phyloP scores from a whole-genome alignment of 2,329 filamentous ascomycete species.

The Alternaria tenuissima region DNA sequence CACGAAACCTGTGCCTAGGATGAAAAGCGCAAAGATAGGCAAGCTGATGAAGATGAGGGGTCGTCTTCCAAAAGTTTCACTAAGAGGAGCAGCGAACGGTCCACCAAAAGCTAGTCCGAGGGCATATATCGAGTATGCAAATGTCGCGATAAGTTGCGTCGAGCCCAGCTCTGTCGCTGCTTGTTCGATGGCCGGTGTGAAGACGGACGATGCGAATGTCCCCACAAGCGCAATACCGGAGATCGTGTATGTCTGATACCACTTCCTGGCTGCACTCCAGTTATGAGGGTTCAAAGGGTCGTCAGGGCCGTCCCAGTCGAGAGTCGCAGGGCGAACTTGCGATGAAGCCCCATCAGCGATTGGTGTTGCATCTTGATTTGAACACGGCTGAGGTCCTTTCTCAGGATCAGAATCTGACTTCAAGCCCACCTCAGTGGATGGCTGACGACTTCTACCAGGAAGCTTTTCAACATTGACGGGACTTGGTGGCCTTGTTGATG shows the following conservation, averaged over 20 bases:
- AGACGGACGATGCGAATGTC: constrained; percentile 19
- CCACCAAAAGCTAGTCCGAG: constrained; percentile 72
- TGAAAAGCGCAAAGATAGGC: constrained; percentile 66
- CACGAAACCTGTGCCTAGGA: constrained; percentile 53
- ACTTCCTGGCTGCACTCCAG: constrained; percentile 19
- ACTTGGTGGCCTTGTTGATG: constrained; percentile 17
- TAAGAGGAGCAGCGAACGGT: constrained; percentile 75
- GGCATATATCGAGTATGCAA: constrained; percentile 34
- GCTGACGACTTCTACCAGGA: background rate
- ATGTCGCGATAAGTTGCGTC: constrained; percentile 23
- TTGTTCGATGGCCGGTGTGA: constrained; percentile 19
- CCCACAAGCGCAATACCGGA: constrained; percentile 19
- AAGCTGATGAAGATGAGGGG: constrained; percentile 75
- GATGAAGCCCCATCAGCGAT: background rate
- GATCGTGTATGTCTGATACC: constrained; percentile 21
- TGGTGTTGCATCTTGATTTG: background rate
- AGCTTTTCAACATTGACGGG: constrained; percentile 8
- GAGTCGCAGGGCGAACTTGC: constrained; percentile 5
- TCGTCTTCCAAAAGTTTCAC: constrained; percentile 73
- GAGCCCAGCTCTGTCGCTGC: constrained; percentile 28
- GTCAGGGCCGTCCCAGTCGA: constrained; percentile 21
- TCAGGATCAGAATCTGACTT: background rate
- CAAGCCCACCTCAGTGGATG: background rate
- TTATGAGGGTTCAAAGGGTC: constrained; percentile 25
- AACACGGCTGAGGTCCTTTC: background rate